Evolutionary conservation across 768 basidiomycete genomes (phyloP).

Genomic region (Tulasnella sp.): DNA sequence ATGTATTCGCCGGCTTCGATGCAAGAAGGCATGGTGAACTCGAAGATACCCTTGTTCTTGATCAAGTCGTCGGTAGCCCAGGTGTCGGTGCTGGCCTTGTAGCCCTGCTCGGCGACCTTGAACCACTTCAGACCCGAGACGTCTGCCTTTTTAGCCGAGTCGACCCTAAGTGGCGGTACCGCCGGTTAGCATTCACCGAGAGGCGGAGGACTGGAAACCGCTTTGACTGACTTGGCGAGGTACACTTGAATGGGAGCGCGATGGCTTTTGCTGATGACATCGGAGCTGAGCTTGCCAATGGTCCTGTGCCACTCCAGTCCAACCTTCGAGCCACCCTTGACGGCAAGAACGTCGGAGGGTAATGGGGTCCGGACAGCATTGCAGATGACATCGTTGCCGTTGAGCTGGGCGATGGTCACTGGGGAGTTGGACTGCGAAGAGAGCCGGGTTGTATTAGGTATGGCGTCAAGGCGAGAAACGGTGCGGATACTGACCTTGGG

Average conservation of each 20-base stretch:
- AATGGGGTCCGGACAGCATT: background rate
- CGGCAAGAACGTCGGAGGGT: background rate
- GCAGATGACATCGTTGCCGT: background rate
- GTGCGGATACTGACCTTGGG: background rate
- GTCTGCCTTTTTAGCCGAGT: background rate
- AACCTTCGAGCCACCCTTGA: background rate
- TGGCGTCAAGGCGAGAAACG: too few relatives aligned
- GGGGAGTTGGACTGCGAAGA: background rate
- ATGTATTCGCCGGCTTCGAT: conserved; percentile 38
- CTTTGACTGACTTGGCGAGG: background rate
- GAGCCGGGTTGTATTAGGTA: background rate
- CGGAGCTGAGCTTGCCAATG: background rate
- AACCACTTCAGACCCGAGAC: background rate
- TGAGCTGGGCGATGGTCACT: background rate
- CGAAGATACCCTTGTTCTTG: conserved; percentile 40
- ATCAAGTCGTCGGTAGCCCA: conserved; percentile 42
- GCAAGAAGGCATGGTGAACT: conserved; percentile 37
- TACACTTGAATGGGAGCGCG: background rate
- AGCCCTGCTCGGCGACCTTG: background rate
- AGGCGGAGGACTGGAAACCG: background rate
- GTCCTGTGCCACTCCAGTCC: background rate
- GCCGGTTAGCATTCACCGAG: background rate
- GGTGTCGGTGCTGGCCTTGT: background rate
- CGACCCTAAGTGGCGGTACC: background rate
- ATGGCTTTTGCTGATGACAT: background rate